Conservation (phyloP, 129 eudicot genomes). For the Heracleum sosnowskyi region DNA sequence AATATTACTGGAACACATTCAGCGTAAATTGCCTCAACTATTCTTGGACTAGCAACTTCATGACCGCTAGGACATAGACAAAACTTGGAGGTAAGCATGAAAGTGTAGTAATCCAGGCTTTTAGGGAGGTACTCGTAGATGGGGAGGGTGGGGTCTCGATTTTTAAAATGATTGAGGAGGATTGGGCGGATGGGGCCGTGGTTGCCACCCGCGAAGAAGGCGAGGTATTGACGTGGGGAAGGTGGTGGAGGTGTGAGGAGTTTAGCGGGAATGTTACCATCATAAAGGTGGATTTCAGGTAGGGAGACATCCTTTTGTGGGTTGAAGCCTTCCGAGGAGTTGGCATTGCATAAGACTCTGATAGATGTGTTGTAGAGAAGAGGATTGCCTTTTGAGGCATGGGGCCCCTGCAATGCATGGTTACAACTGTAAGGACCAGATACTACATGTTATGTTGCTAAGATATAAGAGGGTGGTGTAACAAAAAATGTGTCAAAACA, state of each 20-base stretch:
- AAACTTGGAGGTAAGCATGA: conserved; percentile 58
- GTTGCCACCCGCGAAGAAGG: conserved; percentile 87
- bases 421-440: neutral
- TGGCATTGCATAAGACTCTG: conserved; percentile 89
- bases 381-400: conserved; percentile 54
- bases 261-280: conserved; percentile 39
- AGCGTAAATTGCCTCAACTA: conserved; percentile 73
- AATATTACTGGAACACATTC: conserved; percentile 80
- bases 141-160: conserved; percentile 42
- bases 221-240: conserved; percentile 49
- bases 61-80: conserved; percentile 94
- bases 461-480: no score
- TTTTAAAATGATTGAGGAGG: conserved; percentile 72
- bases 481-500: no score
- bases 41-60: conserved; percentile 94
- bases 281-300: conserved; percentile 63
- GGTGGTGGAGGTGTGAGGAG: conserved; percentile 43
- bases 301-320: conserved; percentile 84
- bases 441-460: neutral
- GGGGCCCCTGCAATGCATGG: conserved; percentile 62
- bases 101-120: conserved; percentile 44
- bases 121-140: conserved; percentile 74
- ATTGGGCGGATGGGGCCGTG: conserved; percentile 82
- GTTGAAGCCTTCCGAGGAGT: conserved; percentile 88
- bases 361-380: conserved; percentile 69